Evolutionary conservation across 2,329 filamentous ascomycete genomes (phyloP).

Genomic region (Arthrobotrys iridis): DNA sequence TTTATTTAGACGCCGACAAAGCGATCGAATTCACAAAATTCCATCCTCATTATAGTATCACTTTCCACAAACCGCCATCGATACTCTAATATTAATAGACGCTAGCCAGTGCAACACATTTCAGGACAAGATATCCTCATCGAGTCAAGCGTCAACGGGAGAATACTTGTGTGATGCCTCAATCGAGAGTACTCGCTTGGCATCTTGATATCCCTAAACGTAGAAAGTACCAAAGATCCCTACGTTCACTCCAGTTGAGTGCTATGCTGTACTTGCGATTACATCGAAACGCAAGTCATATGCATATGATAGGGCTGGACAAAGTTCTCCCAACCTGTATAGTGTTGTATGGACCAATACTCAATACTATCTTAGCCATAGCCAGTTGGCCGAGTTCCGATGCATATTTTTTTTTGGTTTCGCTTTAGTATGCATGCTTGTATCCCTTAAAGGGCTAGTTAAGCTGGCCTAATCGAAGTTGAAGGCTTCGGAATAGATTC

Average conservation of each 20-base stretch:
- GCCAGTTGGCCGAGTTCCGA: conserved; percentile 28
- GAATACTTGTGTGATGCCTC: not conserved
- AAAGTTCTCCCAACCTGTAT: conserved; percentile 5
- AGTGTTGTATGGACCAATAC: too few relatives aligned
- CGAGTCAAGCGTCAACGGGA: not conserved
- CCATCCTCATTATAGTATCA: not conserved
- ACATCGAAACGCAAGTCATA: not conserved
- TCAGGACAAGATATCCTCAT: conserved; percentile 8
- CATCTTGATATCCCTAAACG: not conserved
- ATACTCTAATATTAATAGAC: too few relatives aligned
- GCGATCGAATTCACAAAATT: not conserved
- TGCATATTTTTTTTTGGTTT: too few relatives aligned
- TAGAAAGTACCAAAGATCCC: not conserved
- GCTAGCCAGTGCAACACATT: conserved; percentile 10
- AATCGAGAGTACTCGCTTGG: conserved; percentile 2
- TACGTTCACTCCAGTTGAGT: too few relatives aligned
- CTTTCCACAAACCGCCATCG: not conserved
- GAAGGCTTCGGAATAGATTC: not conserved
- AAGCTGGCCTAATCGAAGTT: not conserved
- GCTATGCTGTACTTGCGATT: not conserved
- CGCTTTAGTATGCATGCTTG: not conserved
- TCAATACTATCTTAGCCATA: too few relatives aligned
- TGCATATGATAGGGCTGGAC: conserved; percentile 2
- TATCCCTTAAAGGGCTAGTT: not conserved
- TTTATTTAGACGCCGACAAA: not conserved